Conservation (phyloP, 1,284 basidiomycete genomes). For the Ustilago sp. region DNA sequence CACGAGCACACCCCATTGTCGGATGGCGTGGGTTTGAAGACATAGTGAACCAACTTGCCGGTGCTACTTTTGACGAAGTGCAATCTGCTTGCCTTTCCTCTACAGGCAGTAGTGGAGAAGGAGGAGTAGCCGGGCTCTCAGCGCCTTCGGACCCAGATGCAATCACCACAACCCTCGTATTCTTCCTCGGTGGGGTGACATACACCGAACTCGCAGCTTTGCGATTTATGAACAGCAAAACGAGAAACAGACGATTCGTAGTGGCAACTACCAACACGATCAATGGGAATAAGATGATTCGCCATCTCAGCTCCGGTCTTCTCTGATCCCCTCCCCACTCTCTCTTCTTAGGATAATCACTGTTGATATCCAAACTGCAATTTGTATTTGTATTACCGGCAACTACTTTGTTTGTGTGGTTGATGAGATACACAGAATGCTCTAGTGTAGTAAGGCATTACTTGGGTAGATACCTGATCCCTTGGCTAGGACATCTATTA, state of each 20-base stretch:
- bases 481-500: constrained; percentile 36
- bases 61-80: constrained; percentile 83
- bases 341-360: not conserved
- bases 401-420: not conserved
- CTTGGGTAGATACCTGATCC: constrained; percentile 50
- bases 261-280: constrained; percentile 62
- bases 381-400: constrained; percentile 18
- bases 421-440: not conserved
- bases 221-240: constrained; percentile 81
- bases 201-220: constrained; percentile 95
- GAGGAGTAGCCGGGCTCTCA: constrained; percentile 1
- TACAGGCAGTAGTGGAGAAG: not conserved
- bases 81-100: constrained; percentile 70
- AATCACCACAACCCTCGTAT: constrained; percentile 86
- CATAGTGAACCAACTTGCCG: constrained; percentile 81
- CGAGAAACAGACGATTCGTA: constrained; percentile 58
- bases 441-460: not conserved
- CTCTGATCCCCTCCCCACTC: constrained; percentile 7
- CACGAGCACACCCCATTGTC: constrained; percentile 82
- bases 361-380: not conserved
- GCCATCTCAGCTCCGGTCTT: constrained; percentile 16
- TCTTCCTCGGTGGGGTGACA: constrained; percentile 98
- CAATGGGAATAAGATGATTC: constrained; percentile 54
- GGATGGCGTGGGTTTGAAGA: constrained; percentile 99
- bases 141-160: constrained; percentile 55